Evolutionary conservation across 208 protist species (phyloP), one percentile per base, ranked within the genome.

Genomic region (Trypanosoma cruzi): DNA sequence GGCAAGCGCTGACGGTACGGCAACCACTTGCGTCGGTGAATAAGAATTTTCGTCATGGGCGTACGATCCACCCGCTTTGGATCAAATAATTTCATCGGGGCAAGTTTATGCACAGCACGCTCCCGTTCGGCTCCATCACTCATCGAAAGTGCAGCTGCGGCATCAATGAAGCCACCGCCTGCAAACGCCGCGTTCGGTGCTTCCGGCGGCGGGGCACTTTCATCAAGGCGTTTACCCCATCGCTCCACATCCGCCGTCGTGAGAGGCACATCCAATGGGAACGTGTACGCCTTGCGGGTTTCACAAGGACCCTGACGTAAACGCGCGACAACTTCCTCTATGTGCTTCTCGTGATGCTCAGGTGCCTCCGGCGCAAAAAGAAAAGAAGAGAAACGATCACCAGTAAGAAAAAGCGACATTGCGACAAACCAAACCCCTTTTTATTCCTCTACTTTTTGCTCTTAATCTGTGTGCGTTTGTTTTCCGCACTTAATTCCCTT

Each of bases 1-100:
- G 89, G 75, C 36, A 95, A 82, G 18, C 79, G 81, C 73, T 97
- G 92, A 5, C 89, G 81, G 74, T 97, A 81, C 37, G 92, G 89
- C 36, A 97, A 75, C 89, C 92, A 95, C 77, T 93, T 82, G 0
- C 88, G 81, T 0, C 88, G 79, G 37, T 84, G 78, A 48, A 82
- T 85, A 13, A 97, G 76, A 44, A 90, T 63, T 76, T 90, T 85
- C 22, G 86, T 90, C 88, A 93, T 94, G 0, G 91, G 81, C 53
- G 82, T 68, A 14, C 77, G 70, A 52, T 66, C 68, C 29, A 92
- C 87, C 2, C 70, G n/a, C 14, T 56, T 40, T 14, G 78, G 56
- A 26, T 77, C 57, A 59, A 96, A 93, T 0, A 75, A 44, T 1
- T 85, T 84, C 32, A 96, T 78, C 0, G 91, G 91, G 0, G 91